Evolutionary conservation across 129 eudicot species (phyloP), one percentile per base, ranked within the genome.

Genomic region (Lactuca saligna): DNA sequence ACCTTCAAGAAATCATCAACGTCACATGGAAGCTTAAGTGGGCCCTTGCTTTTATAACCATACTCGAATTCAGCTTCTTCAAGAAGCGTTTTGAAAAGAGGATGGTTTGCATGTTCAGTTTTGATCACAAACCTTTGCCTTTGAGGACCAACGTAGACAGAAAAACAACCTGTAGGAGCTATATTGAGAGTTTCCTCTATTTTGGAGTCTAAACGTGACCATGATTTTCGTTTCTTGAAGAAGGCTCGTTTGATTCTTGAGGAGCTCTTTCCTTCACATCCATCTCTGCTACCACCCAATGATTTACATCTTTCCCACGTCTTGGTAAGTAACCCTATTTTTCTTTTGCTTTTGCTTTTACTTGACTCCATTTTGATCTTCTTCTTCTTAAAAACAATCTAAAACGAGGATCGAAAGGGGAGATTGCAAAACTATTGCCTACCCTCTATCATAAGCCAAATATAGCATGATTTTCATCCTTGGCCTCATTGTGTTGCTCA

Each of bases 131-230:
- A 87, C 72, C 84, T 76, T 61, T 81, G 81, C 46, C 76, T 90
- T 31, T 87, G 72, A 34, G 95, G 82, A 11, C 97, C 95, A 61
- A 90, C 97, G 49, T 82, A 87, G 57, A 90, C 84, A 7, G 87
- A 78, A 54, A 90, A 90, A 65, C 87, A 90, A 13, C 97, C 97
- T 55, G 75, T 73, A 0, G 89, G 88, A 3, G 75, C 72, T 11
- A 65, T 66, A 16, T 48, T 75, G 10, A 33, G 58, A 5, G 11
- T 39, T 57, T 46, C 58, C 33, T 56, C 85, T 29, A 49, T 31
- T 5, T 17, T 8, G 17, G 17, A 33, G 1, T 63, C 69, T 20
- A 57, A 4, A 0, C 68, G 59, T 7, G 86, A 83, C 82, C 78
- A 78, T 14, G 88, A 75, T 63, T 15, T 81, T 71, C 74, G 77